Evolutionary conservation across 164 flowering plant species (phyloP).

Genomic region (Liriodendron chinense): DNA sequence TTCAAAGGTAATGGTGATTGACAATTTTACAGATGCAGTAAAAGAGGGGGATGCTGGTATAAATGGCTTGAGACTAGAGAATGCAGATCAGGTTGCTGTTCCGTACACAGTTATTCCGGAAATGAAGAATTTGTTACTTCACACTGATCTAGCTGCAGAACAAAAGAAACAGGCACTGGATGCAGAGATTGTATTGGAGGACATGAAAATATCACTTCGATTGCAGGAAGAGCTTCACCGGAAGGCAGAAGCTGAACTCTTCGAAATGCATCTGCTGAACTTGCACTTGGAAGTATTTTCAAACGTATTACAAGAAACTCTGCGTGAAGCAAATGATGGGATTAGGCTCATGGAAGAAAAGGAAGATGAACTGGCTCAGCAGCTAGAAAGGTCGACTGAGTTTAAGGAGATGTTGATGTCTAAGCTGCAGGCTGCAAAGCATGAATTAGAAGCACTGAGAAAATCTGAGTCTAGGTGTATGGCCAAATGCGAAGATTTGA

Average conservation of each 20-base stretch:
- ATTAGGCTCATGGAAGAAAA: conserved; percentile 37
- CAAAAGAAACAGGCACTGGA: conserved; percentile 19
- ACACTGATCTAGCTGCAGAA: conserved; percentile 21
- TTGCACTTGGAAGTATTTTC: conserved; percentile 64
- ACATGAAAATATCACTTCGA: conserved; percentile 49
- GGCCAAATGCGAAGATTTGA: conserved; percentile 47
- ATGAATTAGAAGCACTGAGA: conserved; percentile 45
- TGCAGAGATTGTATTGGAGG: conserved; percentile 46
- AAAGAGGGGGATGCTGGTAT: conserved; percentile 1
- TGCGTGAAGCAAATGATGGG: conserved; percentile 48
- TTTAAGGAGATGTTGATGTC: conserved; percentile 48
- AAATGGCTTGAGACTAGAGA: not conserved
- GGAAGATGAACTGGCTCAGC: conserved; percentile 34
- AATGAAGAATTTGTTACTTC: not conserved
- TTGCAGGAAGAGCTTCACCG: conserved; percentile 62
- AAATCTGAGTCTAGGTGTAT: conserved; percentile 40
- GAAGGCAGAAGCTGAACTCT: conserved; percentile 69
- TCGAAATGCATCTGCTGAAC: conserved; percentile 51
- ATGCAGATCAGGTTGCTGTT: not conserved
- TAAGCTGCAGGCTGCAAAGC: conserved; percentile 56
- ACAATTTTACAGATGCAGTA: not conserved
- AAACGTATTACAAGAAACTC: conserved; percentile 44
- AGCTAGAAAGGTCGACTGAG: conserved; percentile 48
- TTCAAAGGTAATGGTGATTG: conserved; percentile 3
- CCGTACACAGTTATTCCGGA: not conserved